phyloP scores from a whole-genome alignment of 2,329 filamentous ascomycete genomes.

The Bisporella sp. region DNA sequence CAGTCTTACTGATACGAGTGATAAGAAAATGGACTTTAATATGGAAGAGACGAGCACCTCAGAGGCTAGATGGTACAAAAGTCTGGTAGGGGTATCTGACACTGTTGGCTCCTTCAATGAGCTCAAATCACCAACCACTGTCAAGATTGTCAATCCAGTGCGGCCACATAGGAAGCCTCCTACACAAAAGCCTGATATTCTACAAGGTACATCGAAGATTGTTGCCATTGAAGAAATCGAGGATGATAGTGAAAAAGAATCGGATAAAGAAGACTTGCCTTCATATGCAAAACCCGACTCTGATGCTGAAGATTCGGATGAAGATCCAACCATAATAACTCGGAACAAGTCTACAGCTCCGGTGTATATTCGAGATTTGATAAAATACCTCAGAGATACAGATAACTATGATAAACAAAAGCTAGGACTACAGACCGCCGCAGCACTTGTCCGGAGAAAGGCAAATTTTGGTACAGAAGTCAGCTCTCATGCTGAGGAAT shows the following conservation, averaged over 20 bases:
- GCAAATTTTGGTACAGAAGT: slow-evolving; percentile 84
- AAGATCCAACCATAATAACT: slow-evolving; percentile 81
- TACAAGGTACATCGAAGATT: slow-evolving; percentile 28
- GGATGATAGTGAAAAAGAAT: slow-evolving; percentile 45
- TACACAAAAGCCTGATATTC: slow-evolving; percentile 23
- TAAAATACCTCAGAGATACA: slow-evolving; percentile 69
- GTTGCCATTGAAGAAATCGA: slow-evolving; percentile 59
- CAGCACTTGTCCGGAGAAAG: slow-evolving; percentile 79
- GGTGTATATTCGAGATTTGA: slow-evolving; percentile 84
- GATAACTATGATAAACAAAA: slow-evolving; percentile 82
- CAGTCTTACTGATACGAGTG: slow-evolving; percentile 51
- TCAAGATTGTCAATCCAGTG: not conserved
- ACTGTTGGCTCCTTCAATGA: slow-evolving; percentile 48
- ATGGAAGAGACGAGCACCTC: slow-evolving; percentile 68
- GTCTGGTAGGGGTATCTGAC: slow-evolving; percentile 57
- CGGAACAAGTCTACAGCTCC: slow-evolving; percentile 77
- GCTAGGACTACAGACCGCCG: slow-evolving; percentile 69
- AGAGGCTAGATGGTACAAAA: slow-evolving; percentile 71
- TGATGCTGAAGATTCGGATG: slow-evolving; percentile 85
- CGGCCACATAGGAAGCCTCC: slow-evolving; percentile 3
- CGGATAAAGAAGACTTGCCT: slow-evolving; percentile 43
- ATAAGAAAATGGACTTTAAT: slow-evolving; percentile 74
- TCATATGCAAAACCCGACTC: slow-evolving; percentile 82
- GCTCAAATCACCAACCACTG: slow-evolving; percentile 30
- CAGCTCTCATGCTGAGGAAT: slow-evolving; percentile 71